Evolutionary conservation across 192 early-diverging fungal genomes (phyloP).

Genomic region (Coemansia sp.): DNA sequence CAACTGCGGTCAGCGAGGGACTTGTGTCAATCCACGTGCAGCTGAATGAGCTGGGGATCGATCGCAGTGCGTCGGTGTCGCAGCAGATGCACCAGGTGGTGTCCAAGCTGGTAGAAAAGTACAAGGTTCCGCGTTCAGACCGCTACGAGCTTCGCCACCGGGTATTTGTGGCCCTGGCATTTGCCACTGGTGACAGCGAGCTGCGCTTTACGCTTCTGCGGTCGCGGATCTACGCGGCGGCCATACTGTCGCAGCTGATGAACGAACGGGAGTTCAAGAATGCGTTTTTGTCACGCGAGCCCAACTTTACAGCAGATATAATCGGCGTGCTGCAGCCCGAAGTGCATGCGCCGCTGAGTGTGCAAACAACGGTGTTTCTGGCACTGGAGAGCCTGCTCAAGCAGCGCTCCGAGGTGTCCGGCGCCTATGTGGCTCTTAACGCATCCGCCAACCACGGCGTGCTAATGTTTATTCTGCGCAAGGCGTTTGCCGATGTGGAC

Average conservation of each 20-base stretch:
- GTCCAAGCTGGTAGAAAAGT: slow-evolving; percentile 59
- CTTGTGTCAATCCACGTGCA: slow-evolving; percentile 56
- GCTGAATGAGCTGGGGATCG: slow-evolving; percentile 29
- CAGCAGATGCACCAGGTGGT: slow-evolving; percentile 58
- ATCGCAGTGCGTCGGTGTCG: slow-evolving; percentile 8
- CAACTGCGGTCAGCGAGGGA: slow-evolving; percentile 19
- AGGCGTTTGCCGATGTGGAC: slow-evolving; percentile 60
- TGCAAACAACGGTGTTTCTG: slow-evolving; percentile 79
- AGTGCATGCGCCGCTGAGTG: slow-evolving; percentile 59
- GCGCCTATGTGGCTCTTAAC: slow-evolving; percentile 83
- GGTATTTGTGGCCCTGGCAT: slow-evolving; percentile 69
- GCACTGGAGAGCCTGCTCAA: slow-evolving; percentile 82
- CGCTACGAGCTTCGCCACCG: slow-evolving; percentile 78
- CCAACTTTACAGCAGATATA: slow-evolving; percentile 75
- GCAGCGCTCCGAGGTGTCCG: slow-evolving; percentile 69
- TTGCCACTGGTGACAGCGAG: slow-evolving; percentile 42
- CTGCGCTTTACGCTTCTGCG: slow-evolving; percentile 61
- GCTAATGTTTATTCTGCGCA: slow-evolving; percentile 77
- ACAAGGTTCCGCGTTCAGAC: slow-evolving; percentile 69
- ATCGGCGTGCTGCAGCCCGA: slow-evolving; percentile 76
- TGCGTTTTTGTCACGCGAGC: slow-evolving; percentile 83
- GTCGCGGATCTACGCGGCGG: slow-evolving; percentile 75
- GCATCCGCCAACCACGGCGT: slow-evolving; percentile 92
- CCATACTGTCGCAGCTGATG: slow-evolving; percentile 67
- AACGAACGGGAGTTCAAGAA: slow-evolving; percentile 57